A percentile compares a stretch with the other conserved stretches of the same genome.
Conservation (phyloP, 495 filamentous ascomycete genomes). For the Penicillium soppii region DNA sequence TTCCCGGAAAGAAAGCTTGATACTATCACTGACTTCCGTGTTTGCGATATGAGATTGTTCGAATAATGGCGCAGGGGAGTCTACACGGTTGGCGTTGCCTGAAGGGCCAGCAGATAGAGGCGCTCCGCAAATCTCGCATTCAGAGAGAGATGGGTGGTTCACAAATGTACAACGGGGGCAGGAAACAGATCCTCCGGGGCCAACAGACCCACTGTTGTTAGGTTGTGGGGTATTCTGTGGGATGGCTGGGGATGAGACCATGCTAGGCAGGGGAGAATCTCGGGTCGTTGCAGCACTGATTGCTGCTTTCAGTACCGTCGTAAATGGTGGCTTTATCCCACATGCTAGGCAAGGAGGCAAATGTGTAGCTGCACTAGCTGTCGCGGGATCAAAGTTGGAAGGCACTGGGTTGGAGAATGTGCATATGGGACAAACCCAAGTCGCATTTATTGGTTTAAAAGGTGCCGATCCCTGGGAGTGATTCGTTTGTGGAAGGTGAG, state of each 20-base stretch:
- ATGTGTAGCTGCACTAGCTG: constrained; percentile 70
- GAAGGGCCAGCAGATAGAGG: constrained; percentile 40
- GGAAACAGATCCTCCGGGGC: constrained; percentile 19
- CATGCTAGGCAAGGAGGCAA: constrained; percentile 88
- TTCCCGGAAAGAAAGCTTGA: constrained; percentile 88
- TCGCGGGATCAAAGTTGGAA: constrained; percentile 83
- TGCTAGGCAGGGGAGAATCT: constrained; percentile 31
- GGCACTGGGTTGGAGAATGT: constrained; percentile 95
- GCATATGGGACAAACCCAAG: constrained; percentile 98
- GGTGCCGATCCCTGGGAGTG: constrained; percentile 21
- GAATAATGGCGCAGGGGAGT: constrained; percentile 76
- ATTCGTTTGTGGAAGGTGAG: constrained; percentile 23
- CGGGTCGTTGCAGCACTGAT: constrained; percentile 65
- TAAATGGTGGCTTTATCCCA: constrained; percentile 86
- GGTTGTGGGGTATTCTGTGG: constrained; percentile 1
- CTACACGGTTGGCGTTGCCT: constrained; percentile 41
- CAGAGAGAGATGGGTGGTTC: constrained; percentile 83
- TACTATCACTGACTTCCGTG: constrained; percentile 64
- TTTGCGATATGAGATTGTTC: constrained; percentile 37
- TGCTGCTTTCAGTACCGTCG: constrained; percentile 78
- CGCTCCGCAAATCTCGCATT: constrained; percentile 90
- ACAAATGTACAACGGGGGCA: constrained; percentile 93
- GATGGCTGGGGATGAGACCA: constrained; percentile 12
- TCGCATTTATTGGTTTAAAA: constrained; percentile 55
- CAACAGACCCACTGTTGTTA: constrained; percentile 8